phyloP scores from a whole-genome alignment of 495 filamentous ascomycete genomes.

The Tetracladium marchalianum region DNA sequence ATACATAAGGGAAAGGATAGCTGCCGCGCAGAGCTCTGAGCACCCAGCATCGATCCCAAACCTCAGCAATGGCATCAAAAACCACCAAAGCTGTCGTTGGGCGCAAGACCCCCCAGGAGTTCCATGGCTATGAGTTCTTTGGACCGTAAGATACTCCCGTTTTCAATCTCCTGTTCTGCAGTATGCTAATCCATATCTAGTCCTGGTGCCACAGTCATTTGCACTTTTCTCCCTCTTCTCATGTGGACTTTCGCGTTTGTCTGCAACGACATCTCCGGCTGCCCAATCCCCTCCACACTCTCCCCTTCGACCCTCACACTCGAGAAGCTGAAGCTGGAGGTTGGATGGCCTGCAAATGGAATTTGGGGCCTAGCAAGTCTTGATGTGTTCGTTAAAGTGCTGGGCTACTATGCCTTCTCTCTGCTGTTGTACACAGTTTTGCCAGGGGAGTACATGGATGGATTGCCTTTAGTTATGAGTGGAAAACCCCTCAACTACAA shows the following conservation, averaged over 20 bases:
- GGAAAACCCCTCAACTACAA: conserved; percentile 69
- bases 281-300: conserved; percentile 79
- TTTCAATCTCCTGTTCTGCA: conserved; percentile 1
- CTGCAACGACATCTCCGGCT: conserved; percentile 89
- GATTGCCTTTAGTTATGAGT: conserved; percentile 58
- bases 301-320: conserved; percentile 61
- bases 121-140: conserved; percentile 63
- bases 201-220: conserved; percentile 61
- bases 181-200: conserved; percentile 36
- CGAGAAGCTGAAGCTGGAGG: conserved; percentile 61
- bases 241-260: conserved; percentile 69
- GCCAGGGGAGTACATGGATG: conserved; percentile 63
- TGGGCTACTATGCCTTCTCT: conserved; percentile 74
- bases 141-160: conserved; percentile 64
- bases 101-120: conserved; percentile 2
- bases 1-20: not conserved
- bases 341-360: conserved; percentile 67
- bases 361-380: conserved; percentile 49
- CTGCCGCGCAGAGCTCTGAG: not conserved
- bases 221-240: conserved; percentile 64
- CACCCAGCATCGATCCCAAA: not conserved
- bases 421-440: conserved; percentile 66
- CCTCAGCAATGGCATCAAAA: conserved; percentile 13
- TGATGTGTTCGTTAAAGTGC: conserved; percentile 52
- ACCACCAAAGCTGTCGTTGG: conserved; percentile 3